phyloP scores from a whole-genome alignment of 495 filamentous ascomycete species.

The Parathielavia hyrcaniae region DNA sequence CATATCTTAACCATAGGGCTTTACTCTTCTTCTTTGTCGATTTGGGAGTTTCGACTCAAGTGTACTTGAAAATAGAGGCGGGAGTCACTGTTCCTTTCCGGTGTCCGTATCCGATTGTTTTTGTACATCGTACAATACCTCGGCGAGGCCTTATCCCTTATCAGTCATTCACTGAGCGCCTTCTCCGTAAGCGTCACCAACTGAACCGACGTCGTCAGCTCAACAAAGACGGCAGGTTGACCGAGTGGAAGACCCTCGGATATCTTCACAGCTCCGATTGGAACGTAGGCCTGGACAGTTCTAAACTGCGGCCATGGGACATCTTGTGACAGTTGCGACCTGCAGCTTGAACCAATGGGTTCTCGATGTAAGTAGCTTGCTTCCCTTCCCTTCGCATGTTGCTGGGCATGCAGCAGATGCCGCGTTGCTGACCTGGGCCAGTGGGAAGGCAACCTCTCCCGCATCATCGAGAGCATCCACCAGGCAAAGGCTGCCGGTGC shows the following conservation, averaged over 20 bases:
- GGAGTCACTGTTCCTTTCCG: no score
- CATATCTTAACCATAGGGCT: no score
- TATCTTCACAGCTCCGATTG: no score
- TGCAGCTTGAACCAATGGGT: constrained; percentile 57
- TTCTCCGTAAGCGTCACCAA: background rate
- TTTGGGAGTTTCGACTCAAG: no score
- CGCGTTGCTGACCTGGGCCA: constrained; percentile 22
- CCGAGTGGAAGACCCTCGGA: no score
- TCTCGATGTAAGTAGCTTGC: constrained; percentile 51
- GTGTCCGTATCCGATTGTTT: no score
- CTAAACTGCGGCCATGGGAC: constrained; percentile 20
- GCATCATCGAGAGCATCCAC: constrained; percentile 70
- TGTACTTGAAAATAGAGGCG: no score
- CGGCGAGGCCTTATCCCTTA: no score
- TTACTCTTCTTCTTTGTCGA: no score
- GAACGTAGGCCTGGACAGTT: background rate
- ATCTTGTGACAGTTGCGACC: constrained; percentile 41
- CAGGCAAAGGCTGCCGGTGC: constrained; percentile 65
- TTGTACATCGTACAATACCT: no score
- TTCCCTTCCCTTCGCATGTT: background rate
- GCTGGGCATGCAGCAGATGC: background rate
- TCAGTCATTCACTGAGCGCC: background rate
- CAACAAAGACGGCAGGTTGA: background rate
- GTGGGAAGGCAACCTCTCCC: constrained; percentile 66
- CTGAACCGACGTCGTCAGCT: background rate